Evolutionary conservation across 495 filamentous ascomycete species (phyloP), one percentile per base, ranked within the genome.

Genomic region (Hyaloscypha bicolor): DNA sequence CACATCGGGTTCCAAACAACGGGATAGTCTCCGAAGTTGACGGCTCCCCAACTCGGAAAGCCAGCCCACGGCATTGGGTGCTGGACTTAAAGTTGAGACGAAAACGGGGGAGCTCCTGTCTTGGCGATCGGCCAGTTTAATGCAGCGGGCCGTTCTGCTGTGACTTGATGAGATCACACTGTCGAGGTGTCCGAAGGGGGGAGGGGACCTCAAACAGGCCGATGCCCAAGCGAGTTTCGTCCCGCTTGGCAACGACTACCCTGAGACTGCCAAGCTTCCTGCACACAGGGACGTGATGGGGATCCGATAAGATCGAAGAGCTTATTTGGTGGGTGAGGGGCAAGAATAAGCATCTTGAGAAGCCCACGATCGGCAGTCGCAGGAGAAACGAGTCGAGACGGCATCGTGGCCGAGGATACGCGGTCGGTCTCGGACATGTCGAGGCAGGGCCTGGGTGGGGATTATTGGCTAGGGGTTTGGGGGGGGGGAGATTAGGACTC

Each of bases 161-260:
- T 39, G 22, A 33, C 37, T 35, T 60, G 29, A 61, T 39, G 42
- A 53, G 42, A 67, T 25, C 25, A 25, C 25, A 25, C 25, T 66
- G 51, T 31, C n/a, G 30, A 31, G 52, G 39, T 21, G 53, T 56
- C 25, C 51, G 62, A n/a, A 31, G 6, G 59, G n/a, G n/a, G n/a
- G n/a, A n/a, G n/a, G 21, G 35, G 22, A 37, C 37, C 55, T 71
- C 53, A 71, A 75, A 69, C 66, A 65, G 57, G 52, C 64, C 70
- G 70, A 72, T 60, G 71, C 48, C 60, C 32, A 75, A 75, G 70
- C 73, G 73, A 71, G 73, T 74, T 74, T 74, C 72, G 69, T 32
- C 51, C 16, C 63, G 69, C 53, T 31, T 55, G n/a, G 60, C 25
- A 51, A 32, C 53, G 51, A 21, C 30, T 32, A 35, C 57, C 58